Percentiles rank a stretch among this genome's conserved stretches.
phyloP scores from a whole-genome alignment of 31 red algal species.

The Bonnemaisonia californica region DNA sequence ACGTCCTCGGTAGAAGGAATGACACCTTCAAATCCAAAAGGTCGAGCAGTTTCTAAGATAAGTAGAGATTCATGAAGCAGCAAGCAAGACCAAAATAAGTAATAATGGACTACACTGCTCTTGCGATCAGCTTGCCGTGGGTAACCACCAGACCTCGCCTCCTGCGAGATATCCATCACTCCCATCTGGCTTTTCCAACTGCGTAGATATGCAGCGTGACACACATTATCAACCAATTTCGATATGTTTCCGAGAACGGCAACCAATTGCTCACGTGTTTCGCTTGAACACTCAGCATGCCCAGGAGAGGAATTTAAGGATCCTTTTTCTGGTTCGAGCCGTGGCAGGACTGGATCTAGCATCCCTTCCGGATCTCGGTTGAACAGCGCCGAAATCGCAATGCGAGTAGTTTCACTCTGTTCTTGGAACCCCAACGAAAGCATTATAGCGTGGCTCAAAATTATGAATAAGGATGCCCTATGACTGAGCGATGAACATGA shows the following conservation, averaged over 20 bases:
- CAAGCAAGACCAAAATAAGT: constrained; percentile 27
- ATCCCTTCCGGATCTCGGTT: constrained; percentile 28
- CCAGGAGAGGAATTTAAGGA: neutral
- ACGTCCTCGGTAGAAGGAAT: neutral
- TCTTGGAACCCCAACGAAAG: constrained; percentile 31
- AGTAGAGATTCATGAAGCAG: neutral
- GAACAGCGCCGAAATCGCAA: constrained; percentile 40
- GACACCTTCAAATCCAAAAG: neutral
- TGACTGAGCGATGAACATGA: constrained; percentile 29
- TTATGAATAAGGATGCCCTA: constrained; percentile 26
- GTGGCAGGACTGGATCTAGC: constrained; percentile 43
- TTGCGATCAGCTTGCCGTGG: neutral
- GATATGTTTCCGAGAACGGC: neutral
- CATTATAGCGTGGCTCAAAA: constrained; percentile 38
- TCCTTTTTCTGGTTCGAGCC: constrained; percentile 13
- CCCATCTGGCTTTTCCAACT: neutral
- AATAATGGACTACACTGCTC: neutral
- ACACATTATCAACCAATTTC: neutral
- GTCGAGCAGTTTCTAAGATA: neutral
- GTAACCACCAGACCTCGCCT: neutral
- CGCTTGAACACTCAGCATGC: neutral
- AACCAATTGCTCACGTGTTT: neutral
- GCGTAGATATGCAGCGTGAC: neutral
- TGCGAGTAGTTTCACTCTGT: constrained; percentile 20
- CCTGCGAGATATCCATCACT: neutral